Evolutionary conservation across 495 filamentous ascomycete genomes (phyloP).

Genomic region (Physcia stellaris): DNA sequence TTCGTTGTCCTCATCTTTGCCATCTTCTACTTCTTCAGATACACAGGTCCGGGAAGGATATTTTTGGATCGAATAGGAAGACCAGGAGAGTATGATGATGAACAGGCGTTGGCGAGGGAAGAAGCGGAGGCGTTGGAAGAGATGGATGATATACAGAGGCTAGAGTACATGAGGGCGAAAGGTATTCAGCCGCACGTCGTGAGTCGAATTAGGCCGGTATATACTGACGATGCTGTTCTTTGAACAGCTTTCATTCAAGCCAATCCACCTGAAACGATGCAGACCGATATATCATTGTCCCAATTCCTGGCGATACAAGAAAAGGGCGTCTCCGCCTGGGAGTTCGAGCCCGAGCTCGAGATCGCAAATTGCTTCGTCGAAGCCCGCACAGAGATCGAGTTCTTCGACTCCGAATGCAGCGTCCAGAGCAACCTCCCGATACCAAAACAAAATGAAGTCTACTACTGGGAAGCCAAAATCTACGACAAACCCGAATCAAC

Average conservation of each 20-base stretch:
- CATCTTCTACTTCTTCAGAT: conserved; percentile 86
- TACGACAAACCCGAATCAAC: conserved; percentile 91
- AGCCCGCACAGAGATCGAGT: conserved; percentile 90
- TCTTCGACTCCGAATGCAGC: conserved; percentile 94
- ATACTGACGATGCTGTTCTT: conserved; percentile 10
- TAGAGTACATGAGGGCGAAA: conserved; percentile 90
- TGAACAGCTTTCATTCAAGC: conserved; percentile 74
- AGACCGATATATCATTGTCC: conserved; percentile 93
- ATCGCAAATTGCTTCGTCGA: conserved; percentile 99
- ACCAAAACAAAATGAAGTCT: conserved; percentile 97
- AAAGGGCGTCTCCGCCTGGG: conserved; percentile 97
- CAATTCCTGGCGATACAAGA: conserved; percentile 98
- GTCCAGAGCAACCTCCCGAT: conserved; percentile 94
- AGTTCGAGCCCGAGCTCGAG: conserved; percentile 94
- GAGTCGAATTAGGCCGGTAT: too few species aligned
- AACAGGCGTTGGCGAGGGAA: conserved; percentile 80
- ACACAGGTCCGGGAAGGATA: conserved; percentile 79
- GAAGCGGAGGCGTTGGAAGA: conserved; percentile 88
- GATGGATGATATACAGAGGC: conserved; percentile 87
- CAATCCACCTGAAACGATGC: conserved; percentile 87
- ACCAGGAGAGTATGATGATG: conserved; percentile 94
- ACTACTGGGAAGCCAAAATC: conserved; percentile 98
- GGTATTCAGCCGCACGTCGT: too few species aligned
- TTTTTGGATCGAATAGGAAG: conserved; percentile 86
- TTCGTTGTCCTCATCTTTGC: conserved; percentile 70